A percentile compares a stretch with the other conserved stretches of the same genome.
phyloP scores from a whole-genome alignment of 225 moss, liverwort and hornwort genomes.

The Sphagnum contortum region DNA sequence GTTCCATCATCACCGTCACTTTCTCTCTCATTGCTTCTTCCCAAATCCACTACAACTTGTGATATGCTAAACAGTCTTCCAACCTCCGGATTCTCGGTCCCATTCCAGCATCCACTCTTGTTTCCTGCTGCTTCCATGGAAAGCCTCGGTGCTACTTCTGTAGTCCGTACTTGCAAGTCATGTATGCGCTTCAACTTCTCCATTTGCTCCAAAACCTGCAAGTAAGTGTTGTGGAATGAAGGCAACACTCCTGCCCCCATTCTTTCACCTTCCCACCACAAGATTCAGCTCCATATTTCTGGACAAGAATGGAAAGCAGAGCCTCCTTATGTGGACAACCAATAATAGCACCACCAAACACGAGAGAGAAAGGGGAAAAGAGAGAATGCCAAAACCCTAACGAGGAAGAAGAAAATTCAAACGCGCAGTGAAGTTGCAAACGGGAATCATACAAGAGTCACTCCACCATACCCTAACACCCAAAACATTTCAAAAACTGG shows the following conservation, averaged over 20 bases:
- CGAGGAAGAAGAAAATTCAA: no score
- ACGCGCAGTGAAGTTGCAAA: no score
- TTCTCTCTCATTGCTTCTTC: not conserved
- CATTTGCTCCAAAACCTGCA: not conserved
- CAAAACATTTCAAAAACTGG: no score
- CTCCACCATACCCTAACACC: no score
- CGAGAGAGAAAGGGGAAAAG: no score
- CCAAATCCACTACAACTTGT: not conserved
- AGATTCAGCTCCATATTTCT: no score
- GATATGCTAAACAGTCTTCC: not conserved
- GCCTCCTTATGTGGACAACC: no score
- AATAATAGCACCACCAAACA: no score
- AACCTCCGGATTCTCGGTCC: not conserved
- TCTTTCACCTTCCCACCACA: not conserved
- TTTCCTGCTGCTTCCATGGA: conserved; percentile 1
- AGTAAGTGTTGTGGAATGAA: not conserved
- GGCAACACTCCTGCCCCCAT: not conserved
- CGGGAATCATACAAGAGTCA: no score
- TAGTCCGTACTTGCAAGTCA: not conserved
- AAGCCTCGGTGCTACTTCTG: not conserved
- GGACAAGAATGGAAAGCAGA: no score
- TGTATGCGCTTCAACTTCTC: not conserved
- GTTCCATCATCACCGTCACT: not conserved
- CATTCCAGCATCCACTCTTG: not conserved
- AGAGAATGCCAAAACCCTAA: no score